Evolutionary conservation across 768 basidiomycete species (phyloP).

Genomic region (Cyclocybe cylindracea): DNA sequence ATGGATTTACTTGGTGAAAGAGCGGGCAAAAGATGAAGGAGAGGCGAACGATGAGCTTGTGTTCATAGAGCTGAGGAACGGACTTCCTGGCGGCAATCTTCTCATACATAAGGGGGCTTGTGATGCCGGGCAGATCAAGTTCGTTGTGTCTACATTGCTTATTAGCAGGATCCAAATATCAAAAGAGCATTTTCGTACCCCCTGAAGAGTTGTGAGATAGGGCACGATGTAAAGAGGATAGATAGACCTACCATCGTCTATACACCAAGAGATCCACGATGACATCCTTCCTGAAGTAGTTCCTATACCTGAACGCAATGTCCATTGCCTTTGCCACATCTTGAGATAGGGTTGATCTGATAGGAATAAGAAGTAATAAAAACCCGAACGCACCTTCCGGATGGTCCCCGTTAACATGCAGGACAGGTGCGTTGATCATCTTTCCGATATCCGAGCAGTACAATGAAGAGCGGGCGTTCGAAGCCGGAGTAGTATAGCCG

Average conservation of each 20-base stretch:
- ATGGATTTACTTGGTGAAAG: background rate
- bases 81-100: constrained; percentile 76
- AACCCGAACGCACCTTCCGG: constrained; percentile 63
- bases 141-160: constrained; percentile 71
- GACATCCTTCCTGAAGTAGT: constrained; percentile 81
- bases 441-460: constrained; percentile 91
- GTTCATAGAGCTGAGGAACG: constrained; percentile 82
- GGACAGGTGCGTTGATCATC: constrained; percentile 85
- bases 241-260: constrained; percentile 62
- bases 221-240: background rate
- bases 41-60: constrained; percentile 67
- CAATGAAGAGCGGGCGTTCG: constrained; percentile 78
- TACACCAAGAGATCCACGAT: constrained; percentile 90
- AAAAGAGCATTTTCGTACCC: constrained; percentile 31
- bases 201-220: constrained; percentile 23
- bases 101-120: constrained; percentile 90
- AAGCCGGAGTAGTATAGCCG: constrained; percentile 90
- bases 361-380: background rate
- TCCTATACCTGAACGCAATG: constrained; percentile 85
- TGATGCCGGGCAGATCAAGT: constrained; percentile 83
- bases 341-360: constrained; percentile 19
- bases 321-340: constrained; percentile 86
- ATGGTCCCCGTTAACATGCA: constrained; percentile 91
- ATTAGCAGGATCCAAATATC: background rate
- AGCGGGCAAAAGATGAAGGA: background rate